A percentile compares a stretch with the other conserved stretches of the same genome.
Evolutionary conservation across 1,139 yeast species (phyloP).

Genomic region (Yamadazyma mexicana): DNA sequence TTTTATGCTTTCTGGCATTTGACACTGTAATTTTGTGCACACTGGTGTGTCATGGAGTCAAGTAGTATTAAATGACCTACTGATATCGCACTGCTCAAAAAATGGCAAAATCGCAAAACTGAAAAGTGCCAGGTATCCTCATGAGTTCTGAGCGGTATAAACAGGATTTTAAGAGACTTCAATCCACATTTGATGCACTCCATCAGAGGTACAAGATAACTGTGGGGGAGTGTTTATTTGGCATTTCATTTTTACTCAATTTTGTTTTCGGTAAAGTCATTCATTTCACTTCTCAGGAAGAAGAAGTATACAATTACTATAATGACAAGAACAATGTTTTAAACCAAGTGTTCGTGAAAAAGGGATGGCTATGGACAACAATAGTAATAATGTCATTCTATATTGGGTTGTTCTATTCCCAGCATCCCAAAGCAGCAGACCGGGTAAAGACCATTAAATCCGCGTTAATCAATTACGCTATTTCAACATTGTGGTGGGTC

Average conservation of each 20-base stretch:
- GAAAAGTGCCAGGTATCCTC: slow-evolving; percentile 1
- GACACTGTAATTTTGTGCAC: no score
- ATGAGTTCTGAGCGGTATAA: slow-evolving; percentile 3
- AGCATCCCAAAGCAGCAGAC: slow-evolving; percentile 12
- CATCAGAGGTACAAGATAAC: slow-evolving; percentile 13
- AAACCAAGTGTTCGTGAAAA: slow-evolving; percentile 75
- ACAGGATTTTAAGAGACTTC: not conserved
- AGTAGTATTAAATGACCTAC: no score
- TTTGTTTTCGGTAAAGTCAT: slow-evolving; percentile 33
- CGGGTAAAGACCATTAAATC: slow-evolving; percentile 11
- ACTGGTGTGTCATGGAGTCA: no score
- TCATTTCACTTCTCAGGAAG: slow-evolving; percentile 33
- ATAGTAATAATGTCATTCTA: slow-evolving; percentile 31
- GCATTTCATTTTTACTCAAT: slow-evolving; percentile 31
- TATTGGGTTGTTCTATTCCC: slow-evolving; percentile 13
- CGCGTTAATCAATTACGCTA: slow-evolving; percentile 38
- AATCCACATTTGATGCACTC: not conserved
- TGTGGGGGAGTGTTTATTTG: slow-evolving; percentile 24
- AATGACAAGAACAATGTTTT: slow-evolving; percentile 64
- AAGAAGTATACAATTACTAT: slow-evolving; percentile 53
- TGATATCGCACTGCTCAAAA: slow-evolving; percentile 1
- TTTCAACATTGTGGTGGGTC: slow-evolving; percentile 77
- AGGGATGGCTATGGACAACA: slow-evolving; percentile 94
- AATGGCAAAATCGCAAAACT: not conserved
- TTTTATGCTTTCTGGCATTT: no score